A percentile compares a stretch with the other conserved stretches of the same genome.
Evolutionary conservation across 2,329 filamentous ascomycete genomes (phyloP).

Genomic region (Calonectria pseudoturangicola): DNA sequence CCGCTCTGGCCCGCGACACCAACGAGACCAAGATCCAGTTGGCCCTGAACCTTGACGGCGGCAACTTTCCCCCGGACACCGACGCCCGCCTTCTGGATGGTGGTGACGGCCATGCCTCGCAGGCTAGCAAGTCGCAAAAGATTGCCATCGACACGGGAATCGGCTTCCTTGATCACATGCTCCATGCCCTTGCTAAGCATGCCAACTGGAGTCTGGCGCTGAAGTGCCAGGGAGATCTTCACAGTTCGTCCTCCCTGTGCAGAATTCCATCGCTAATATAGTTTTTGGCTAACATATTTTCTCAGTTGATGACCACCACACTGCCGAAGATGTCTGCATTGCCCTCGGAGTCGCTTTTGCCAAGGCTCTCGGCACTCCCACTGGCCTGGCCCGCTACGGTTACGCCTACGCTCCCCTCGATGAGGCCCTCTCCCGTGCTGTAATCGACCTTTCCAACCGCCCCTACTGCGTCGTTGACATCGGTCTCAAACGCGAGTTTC

Average conservation of each 20-base stretch:
- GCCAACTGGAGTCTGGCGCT: conserved; percentile 93
- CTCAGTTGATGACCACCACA: conserved; percentile 98
- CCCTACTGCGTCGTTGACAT: conserved; percentile 90
- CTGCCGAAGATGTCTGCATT: conserved; percentile 95
- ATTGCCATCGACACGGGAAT: conserved; percentile 95
- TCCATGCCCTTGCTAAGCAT: conserved; percentile 97
- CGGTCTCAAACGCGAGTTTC: conserved; percentile 91
- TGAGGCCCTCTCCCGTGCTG: conserved; percentile 93
- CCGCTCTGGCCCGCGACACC: conserved; percentile 89
- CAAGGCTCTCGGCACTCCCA: conserved; percentile 83
- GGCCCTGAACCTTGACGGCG: conserved; percentile 94
- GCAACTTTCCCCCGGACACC: conserved; percentile 80
- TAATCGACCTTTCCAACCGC: conserved; percentile 95
- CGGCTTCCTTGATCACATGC: conserved; percentile 98
- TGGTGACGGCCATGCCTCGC: conserved; percentile 83
- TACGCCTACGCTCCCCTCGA: conserved; percentile 95
- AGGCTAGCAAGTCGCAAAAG: conserved; percentile 87
- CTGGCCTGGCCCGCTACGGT: conserved; percentile 92
- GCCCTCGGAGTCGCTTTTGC: conserved; percentile 92
- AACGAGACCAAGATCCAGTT: conserved; percentile 99
- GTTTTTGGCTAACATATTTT: conserved; percentile 28
- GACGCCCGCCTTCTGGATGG: conserved; percentile 72
- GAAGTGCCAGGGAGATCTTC: conserved; percentile 89
- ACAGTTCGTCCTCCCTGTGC: conserved; percentile 76
- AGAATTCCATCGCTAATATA: neutral